These are phyloP conservation scores for Schizosaccharomyces octosporus DNA, from an alignment of 805 yeast species.

Conservation along the genomic window DNA sequence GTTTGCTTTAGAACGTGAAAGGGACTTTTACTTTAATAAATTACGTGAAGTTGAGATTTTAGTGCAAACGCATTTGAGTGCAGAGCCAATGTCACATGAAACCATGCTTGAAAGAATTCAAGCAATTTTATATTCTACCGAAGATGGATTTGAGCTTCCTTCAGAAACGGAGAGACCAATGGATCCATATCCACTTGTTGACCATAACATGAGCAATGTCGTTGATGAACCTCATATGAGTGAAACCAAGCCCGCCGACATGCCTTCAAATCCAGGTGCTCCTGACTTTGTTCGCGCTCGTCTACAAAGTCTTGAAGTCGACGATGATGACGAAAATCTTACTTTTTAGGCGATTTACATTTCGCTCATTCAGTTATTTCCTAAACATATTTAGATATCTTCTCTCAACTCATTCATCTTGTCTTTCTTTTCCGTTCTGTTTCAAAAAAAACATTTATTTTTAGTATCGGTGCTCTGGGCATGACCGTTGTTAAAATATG, in stretches of 20 bases:
- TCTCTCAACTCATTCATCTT: too few relatives aligned
- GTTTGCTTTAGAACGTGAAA: slow-evolving; percentile 45
- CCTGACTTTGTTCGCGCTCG: neutral
- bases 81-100: slow-evolving; percentile 22
- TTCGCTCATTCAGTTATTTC: too few relatives aligned
- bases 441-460: too few relatives aligned
- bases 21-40: slow-evolving; percentile 77
- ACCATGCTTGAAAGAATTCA: slow-evolving; percentile 38
- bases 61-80: slow-evolving; percentile 18
- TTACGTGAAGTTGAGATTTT: slow-evolving; percentile 69
- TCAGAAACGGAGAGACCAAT: neutral
- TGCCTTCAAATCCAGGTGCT: neutral
- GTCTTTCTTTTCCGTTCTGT: too few relatives aligned
- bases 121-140: slow-evolving; percentile 52
- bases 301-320: neutral
- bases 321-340: neutral
- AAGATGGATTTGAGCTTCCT: slow-evolving; percentile 57
- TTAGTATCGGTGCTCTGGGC: too few relatives aligned
- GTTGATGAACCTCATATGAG: neutral
- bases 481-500: too few relatives aligned
- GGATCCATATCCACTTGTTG: neutral
- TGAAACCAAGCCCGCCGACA: neutral
- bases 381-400: too few relatives aligned
- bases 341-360: neutral
- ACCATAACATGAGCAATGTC: neutral